Conservation (phyloP, 257 asterid species). For the Scutellaria barbata region DNA sequence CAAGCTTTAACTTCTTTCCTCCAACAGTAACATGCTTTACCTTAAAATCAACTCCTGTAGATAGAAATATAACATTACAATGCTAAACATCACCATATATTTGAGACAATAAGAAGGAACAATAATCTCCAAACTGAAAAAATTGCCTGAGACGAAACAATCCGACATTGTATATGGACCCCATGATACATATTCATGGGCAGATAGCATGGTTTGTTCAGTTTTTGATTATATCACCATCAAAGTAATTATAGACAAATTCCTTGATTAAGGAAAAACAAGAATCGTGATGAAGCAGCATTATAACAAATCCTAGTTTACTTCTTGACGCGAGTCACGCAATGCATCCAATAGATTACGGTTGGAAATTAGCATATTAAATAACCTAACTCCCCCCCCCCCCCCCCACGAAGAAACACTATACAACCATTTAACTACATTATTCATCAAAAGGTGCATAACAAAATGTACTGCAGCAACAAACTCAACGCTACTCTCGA, state of each 20-base stretch:
- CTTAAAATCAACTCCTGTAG: slow-evolving; percentile 93
- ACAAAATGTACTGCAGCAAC: neutral
- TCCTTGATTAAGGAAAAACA: neutral
- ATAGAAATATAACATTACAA: slow-evolving; percentile 19
- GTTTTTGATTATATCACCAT: neutral
- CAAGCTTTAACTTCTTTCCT: slow-evolving; percentile 96
- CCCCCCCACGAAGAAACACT: too few species aligned
- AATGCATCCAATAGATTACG: neutral
- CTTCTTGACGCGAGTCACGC: neutral
- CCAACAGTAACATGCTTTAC: slow-evolving; percentile 87
- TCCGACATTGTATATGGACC: neutral
- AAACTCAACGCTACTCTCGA: neutral
- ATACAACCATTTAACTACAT: neutral
- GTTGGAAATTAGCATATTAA: neutral
- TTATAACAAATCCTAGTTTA: neutral
- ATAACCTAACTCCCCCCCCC: too few species aligned
- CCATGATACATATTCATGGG: neutral
- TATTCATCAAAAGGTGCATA: neutral
- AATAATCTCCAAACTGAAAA: neutral
- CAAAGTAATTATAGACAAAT: neutral
- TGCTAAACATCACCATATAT: neutral
- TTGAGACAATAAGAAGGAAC: neutral
- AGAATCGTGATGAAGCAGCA: slow-evolving; percentile 3
- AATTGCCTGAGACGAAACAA: neutral
- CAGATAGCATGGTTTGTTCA: neutral